Conservation (phyloP, 2,329 filamentous ascomycete genomes). For the Pseudocercospora eumusae region DNA sequence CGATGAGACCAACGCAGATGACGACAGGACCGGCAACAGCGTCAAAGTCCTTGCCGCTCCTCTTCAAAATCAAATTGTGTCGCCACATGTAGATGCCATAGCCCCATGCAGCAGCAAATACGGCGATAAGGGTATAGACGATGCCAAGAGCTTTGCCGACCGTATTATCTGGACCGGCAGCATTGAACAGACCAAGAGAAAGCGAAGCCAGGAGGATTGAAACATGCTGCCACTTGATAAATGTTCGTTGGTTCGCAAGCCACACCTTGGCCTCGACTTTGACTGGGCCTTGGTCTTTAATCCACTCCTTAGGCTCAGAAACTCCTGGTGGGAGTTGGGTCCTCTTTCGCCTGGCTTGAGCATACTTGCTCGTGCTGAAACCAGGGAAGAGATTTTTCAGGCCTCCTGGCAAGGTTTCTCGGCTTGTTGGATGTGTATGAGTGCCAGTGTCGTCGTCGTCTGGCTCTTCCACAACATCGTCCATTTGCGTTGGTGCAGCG, state of each 20-base stretch:
- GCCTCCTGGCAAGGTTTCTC: slow-evolving; percentile 53
- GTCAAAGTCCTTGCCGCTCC: slow-evolving; percentile 92
- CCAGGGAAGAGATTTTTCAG: slow-evolving; percentile 75
- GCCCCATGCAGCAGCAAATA: slow-evolving; percentile 85
- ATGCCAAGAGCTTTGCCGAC: slow-evolving; percentile 78
- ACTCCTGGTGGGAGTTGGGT: slow-evolving; percentile 78
- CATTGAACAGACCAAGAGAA: slow-evolving; percentile 83
- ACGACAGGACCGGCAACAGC: slow-evolving; percentile 81
- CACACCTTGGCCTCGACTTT: slow-evolving; percentile 97
- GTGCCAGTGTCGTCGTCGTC: slow-evolving; percentile 54
- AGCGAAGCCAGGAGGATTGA: slow-evolving; percentile 81
- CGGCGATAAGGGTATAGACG: slow-evolving; percentile 76
- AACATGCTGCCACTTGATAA: slow-evolving; percentile 98
- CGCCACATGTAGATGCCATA: slow-evolving; percentile 78
- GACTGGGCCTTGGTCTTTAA: slow-evolving; percentile 91
- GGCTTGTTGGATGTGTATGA: slow-evolving; percentile 30
- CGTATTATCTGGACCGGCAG: slow-evolving; percentile 72
- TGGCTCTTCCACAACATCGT: slow-evolving; percentile 46
- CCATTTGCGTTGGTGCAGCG: slow-evolving; percentile 33
- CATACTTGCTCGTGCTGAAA: slow-evolving; percentile 79
- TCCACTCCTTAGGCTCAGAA: slow-evolving; percentile 78
- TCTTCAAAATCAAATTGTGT: slow-evolving; percentile 74
- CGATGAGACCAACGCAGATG: slow-evolving; percentile 74
- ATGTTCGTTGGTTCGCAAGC: slow-evolving; percentile 97
- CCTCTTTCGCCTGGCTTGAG: slow-evolving; percentile 53